Evolutionary conservation across 768 basidiomycete genomes (phyloP).

Genomic region (Mycena belliarum): DNA sequence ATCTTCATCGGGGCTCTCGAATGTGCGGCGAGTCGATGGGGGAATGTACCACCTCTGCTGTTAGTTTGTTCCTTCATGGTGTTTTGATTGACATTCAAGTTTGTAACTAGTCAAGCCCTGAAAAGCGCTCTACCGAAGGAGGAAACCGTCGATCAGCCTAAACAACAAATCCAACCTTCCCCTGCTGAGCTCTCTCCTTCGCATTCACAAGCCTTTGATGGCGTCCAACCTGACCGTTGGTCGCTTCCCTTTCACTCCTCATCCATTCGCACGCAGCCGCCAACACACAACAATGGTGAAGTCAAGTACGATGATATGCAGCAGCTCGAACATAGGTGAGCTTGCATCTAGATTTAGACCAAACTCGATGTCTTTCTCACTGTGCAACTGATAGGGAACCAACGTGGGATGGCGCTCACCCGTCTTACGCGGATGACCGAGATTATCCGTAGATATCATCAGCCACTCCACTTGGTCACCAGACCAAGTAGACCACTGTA

Average conservation of each 20-base stretch:
- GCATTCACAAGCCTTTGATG: background rate
- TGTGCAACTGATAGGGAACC: background rate
- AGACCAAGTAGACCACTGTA: too few species aligned
- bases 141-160: background rate
- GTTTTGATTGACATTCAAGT: too few species aligned
- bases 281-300: too few species aligned
- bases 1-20: constrained; percentile 48
- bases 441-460: background rate
- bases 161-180: background rate
- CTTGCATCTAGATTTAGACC: too few species aligned
- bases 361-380: background rate
- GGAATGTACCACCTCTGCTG: constrained; percentile 33
- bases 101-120: background rate
- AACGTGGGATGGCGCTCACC: background rate
- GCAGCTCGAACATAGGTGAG: background rate
- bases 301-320: too few species aligned
- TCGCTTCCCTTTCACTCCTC: constrained; percentile 6
- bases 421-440: background rate
- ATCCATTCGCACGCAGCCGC: constrained; percentile 2
- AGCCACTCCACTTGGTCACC: too few species aligned
- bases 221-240: background rate
- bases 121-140: constrained; percentile 18
- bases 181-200: background rate
- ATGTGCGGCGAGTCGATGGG: constrained; percentile 35
- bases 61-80: constrained; percentile 26